Evolutionary conservation across 345 rosid species (phyloP).

Genomic region (Brassica napus): Da-Ae NC_063436.1:72501-73000

Average conservation of each 20-base stretch:
- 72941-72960: slow-evolving; percentile 41
- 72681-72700: not conserved
- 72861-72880: slow-evolving; percentile 3
- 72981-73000: slow-evolving; percentile 40
- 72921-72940: slow-evolving; percentile 4
- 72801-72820: slow-evolving; percentile 39
- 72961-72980: slow-evolving; percentile 40
- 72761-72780: slow-evolving; percentile 52
- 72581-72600: slow-evolving; percentile 50
- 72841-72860: slow-evolving; percentile 46
- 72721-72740: too few species aligned
- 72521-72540: slow-evolving; percentile 32
- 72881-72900: not conserved
- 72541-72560: slow-evolving; percentile 50
- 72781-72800: slow-evolving; percentile 45
- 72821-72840: slow-evolving; percentile 44
- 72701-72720: not conserved
- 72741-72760: slow-evolving; percentile 47
- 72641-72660: slow-evolving; percentile 42
- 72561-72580: slow-evolving; percentile 45
- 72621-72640: slow-evolving; percentile 48
- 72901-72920: not conserved
- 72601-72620: slow-evolving; percentile 57
- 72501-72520: not conserved
- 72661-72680: slow-evolving; percentile 34